These are phyloP conservation scores for Polygonum maritimum DNA, from an alignment of 148 eudicot species.

Conservation along the genomic window DNA sequence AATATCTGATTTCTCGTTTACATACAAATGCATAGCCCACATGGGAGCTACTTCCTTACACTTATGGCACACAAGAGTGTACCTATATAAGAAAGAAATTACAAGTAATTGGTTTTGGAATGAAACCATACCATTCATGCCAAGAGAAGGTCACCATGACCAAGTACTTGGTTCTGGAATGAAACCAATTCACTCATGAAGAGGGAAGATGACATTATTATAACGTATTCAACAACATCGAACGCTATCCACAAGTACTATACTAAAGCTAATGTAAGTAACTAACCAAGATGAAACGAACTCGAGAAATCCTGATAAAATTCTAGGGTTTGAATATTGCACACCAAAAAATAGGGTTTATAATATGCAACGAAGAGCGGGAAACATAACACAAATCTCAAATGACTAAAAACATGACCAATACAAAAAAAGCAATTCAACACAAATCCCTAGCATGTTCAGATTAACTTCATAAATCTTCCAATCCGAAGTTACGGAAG, in stretches of 20 bases:
- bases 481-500: not conserved
- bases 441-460: not conserved
- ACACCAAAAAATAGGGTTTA: not conserved
- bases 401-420: not conserved
- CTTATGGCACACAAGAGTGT: not conserved
- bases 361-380: not conserved
- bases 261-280: not conserved
- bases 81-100: not conserved
- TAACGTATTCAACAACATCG: no score
- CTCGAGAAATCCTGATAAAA: not conserved
- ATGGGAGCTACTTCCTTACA: not conserved
- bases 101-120: not conserved
- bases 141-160: not conserved
- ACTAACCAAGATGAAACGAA: not conserved
- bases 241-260: not conserved
- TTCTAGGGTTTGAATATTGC: not conserved
- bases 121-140: not conserved
- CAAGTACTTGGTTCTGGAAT: no score
- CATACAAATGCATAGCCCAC: not conserved
- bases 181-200: no score
- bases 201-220: no score
- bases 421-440: not conserved
- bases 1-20: not conserved
- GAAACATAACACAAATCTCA: slow-evolving; percentile 4
- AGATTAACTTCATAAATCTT: not conserved